phyloP scores from a whole-genome alignment of 1,284 basidiomycete species.

The Ceratobasidium sp. region DNA sequence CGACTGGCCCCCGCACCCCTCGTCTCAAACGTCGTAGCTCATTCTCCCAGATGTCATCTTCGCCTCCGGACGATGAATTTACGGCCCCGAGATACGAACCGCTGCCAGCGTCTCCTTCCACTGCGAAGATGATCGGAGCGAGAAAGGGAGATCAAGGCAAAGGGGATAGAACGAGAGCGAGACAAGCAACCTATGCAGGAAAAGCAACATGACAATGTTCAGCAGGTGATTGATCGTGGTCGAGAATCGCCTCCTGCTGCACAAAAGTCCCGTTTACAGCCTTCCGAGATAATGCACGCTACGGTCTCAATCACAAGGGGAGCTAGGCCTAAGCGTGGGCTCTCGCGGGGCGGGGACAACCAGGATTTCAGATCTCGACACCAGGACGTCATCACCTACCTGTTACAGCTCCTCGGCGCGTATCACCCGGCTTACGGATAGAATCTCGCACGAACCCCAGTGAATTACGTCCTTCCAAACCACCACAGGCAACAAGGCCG shows the following conservation, averaged over 20 bases:
- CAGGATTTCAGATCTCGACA: conserved; percentile 9
- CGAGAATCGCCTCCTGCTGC: not conserved
- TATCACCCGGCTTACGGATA: not conserved
- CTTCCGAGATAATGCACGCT: not conserved
- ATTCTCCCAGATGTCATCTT: conserved; percentile 10
- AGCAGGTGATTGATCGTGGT: not conserved
- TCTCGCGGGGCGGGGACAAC: conserved; percentile 4
- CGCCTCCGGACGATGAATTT: conserved; percentile 23
- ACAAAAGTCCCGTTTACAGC: not conserved
- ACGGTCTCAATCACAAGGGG: not conserved
- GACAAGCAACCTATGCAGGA: not conserved
- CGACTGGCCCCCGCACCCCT: not conserved
- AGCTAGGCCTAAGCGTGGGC: not conserved
- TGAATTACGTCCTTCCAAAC: not conserved
- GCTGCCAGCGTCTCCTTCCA: conserved; percentile 23
- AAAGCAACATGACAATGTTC: not conserved
- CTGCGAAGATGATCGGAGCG: conserved; percentile 16
- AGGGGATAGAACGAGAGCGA: conserved; percentile 10
- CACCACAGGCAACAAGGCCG: not conserved
- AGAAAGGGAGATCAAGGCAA: conserved; percentile 2
- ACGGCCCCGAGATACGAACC: conserved; percentile 15
- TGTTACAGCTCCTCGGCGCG: not conserved
- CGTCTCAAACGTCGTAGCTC: conserved; percentile 14
- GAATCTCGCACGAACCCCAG: not conserved
- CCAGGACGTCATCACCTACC: conserved; percentile 4